Evolutionary conservation across 2,329 filamentous ascomycete genomes (phyloP).

Genomic region (Raffaelea arxii): DNA sequence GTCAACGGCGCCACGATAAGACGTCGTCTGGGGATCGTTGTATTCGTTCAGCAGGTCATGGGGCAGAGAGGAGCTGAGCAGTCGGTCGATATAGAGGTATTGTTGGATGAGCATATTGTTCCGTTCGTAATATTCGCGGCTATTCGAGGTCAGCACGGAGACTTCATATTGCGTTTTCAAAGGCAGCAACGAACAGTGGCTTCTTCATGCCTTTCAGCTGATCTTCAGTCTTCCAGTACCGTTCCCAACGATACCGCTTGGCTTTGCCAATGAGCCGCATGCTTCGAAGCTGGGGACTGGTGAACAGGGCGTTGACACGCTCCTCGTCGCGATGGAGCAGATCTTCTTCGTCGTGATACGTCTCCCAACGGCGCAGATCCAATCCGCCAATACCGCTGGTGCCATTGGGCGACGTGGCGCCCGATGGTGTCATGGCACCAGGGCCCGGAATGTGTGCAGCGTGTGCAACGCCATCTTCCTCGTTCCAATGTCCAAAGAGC

Average conservation of each 20-base stretch:
- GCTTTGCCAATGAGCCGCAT: constrained; percentile 82
- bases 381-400: background rate
- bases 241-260: constrained; percentile 78
- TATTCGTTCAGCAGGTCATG: constrained; percentile 90
- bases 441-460: background rate
- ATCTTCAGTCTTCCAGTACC: constrained; percentile 74
- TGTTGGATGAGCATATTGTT: constrained; percentile 84
- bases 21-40: constrained; percentile 49
- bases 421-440: background rate
- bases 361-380: constrained; percentile 14
- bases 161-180: background rate
- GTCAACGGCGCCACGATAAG: constrained; percentile 43
- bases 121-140: constrained; percentile 74
- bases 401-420: constrained; percentile 1
- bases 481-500: constrained; percentile 6
- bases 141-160: constrained; percentile 24
- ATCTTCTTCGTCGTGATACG: constrained; percentile 24
- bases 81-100: constrained; percentile 84
- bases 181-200: constrained; percentile 40
- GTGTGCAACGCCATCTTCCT: constrained; percentile 14
- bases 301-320: constrained; percentile 48
- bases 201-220: constrained; percentile 63
- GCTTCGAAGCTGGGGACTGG: constrained; percentile 66
- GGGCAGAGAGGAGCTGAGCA: constrained; percentile 86
- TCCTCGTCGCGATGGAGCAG: constrained; percentile 42